Conservation (phyloP, 331 rosid species). For the Rosa hybrid region DNA sequence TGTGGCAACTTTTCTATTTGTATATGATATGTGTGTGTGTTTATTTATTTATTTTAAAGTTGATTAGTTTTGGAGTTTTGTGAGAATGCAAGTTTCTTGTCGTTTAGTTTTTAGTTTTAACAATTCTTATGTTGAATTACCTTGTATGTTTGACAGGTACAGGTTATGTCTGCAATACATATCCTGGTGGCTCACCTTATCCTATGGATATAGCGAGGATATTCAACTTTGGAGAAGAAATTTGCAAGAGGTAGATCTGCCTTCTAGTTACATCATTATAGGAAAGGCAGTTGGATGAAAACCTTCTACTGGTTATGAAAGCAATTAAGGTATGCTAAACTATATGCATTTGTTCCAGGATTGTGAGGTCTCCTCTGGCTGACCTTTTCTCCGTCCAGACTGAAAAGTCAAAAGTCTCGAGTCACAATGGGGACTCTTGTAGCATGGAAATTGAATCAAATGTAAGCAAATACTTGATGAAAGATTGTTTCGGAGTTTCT, state of each 20-base stretch:
- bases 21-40: neutral
- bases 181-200: conserved; percentile 64
- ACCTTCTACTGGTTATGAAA: neutral
- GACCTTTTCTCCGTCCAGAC: conserved; percentile 48
- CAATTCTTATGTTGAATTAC: neutral
- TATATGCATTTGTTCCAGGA: conserved; percentile 48
- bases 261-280: conserved; percentile 22
- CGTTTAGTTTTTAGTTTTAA: neutral
- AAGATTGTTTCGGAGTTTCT: conserved; percentile 2
- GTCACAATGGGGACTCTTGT: conserved; percentile 31
- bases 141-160: conserved; percentile 55
- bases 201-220: conserved; percentile 81
- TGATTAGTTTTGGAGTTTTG: neutral
- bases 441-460: conserved; percentile 42
- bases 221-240: conserved; percentile 74
- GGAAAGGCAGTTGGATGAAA: neutral
- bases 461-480: conserved; percentile 43
- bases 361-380: conserved; percentile 58
- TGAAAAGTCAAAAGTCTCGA: conserved; percentile 39
- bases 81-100: neutral
- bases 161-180: conserved; percentile 74
- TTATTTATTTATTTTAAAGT: too few relatives aligned
- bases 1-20: neutral
- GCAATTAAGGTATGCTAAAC: neutral
- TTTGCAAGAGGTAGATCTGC: conserved; percentile 66